A percentile compares a stretch with the other conserved stretches of the same genome.
phyloP scores from a whole-genome alignment of 306 rosid genomes.

The Vachellia collinsii region DNA sequence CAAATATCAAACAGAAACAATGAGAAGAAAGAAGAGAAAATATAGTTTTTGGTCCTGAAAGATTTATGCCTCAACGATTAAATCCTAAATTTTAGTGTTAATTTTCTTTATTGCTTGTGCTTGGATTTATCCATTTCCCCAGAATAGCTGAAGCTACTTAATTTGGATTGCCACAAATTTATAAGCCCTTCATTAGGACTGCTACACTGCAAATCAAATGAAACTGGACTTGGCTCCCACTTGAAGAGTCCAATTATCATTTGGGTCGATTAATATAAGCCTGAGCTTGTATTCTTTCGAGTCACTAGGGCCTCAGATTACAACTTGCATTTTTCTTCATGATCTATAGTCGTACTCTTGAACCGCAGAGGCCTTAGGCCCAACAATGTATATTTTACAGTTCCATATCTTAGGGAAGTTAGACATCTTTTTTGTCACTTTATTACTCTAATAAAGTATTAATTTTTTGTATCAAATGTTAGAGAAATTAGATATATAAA shows the following conservation, averaged over 20 bases:
- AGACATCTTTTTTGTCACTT: not conserved
- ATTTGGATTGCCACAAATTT: not conserved
- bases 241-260: not conserved
- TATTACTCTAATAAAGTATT: not conserved
- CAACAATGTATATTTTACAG: not conserved
- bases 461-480: not conserved
- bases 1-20: conserved; percentile 13
- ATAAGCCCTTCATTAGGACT: not conserved
- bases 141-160: not conserved
- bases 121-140: not conserved
- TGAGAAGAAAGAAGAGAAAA: not conserved
- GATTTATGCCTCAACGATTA: not conserved
- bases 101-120: not conserved
- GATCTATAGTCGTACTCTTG: not conserved
- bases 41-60: not conserved
- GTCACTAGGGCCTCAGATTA: not conserved
- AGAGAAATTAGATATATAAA: conserved; percentile 14
- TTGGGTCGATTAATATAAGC: not conserved
- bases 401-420: not conserved
- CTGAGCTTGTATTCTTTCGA: not conserved
- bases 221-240: not conserved
- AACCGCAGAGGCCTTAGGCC: not conserved
- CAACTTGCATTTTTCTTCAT: not conserved
- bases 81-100: not conserved
- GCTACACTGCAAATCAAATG: not conserved